Evolutionary conservation across 108 stramenopile genomes (phyloP).

Genomic region (Cyclotella choctawhatcheeana): DNA sequence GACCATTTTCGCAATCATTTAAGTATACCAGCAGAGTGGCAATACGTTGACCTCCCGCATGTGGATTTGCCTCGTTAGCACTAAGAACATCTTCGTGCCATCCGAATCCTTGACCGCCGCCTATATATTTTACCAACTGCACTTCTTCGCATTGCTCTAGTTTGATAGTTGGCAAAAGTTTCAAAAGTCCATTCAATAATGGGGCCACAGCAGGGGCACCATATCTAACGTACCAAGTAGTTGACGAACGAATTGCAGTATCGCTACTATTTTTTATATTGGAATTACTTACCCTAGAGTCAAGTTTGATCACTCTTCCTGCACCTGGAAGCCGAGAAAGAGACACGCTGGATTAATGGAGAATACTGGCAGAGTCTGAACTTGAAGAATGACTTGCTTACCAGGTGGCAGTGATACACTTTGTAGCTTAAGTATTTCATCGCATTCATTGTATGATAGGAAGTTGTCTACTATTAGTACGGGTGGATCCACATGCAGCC

Average conservation of each 20-base stretch:
- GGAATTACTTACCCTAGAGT: constrained; percentile 21
- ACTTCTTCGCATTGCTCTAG: constrained; percentile 32
- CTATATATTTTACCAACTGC: constrained; percentile 27
- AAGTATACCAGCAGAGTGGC: constrained; percentile 31
- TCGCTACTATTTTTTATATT: not conserved
- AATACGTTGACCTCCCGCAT: constrained; percentile 32
- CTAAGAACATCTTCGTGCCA: constrained; percentile 29
- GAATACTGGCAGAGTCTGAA: too few relatives aligned
- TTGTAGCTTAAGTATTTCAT: constrained; percentile 10
- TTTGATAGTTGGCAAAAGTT: constrained; percentile 19
- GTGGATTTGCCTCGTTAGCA: constrained; percentile 8
- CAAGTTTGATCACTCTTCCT: constrained; percentile 29
- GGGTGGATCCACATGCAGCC: constrained; percentile 40
- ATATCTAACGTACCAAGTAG: constrained; percentile 40
- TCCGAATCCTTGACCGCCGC: constrained; percentile 28
- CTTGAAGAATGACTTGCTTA: too few relatives aligned
- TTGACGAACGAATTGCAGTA: constrained; percentile 8
- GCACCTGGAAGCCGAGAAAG: too few relatives aligned
- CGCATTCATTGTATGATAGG: constrained; percentile 24
- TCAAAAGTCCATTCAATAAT: constrained; percentile 1
- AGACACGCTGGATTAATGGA: too few relatives aligned
- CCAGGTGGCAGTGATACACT: constrained; percentile 15
- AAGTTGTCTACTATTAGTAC: constrained; percentile 36
- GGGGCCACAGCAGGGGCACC: constrained; percentile 11
- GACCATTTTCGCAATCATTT: constrained; percentile 27